Conservation (phyloP, 129 eudicot species). For the Logfia minima region DNA sequence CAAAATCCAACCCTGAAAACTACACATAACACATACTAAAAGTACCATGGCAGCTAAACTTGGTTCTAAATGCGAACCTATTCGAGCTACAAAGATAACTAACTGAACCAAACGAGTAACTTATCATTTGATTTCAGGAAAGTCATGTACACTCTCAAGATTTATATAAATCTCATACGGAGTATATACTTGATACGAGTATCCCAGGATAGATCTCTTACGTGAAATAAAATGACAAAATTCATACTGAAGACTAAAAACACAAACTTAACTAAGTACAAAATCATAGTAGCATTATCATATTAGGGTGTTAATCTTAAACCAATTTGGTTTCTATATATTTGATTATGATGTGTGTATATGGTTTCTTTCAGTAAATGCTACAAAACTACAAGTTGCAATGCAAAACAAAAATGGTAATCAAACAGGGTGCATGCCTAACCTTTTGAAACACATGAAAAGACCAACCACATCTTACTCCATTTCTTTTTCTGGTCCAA, state of each 20-base stretch:
- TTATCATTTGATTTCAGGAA: neutral
- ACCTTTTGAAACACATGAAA: slow-evolving; percentile 28
- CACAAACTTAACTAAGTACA: neutral
- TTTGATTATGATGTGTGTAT: slow-evolving; percentile 5
- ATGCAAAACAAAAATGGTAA: slow-evolving; percentile 26
- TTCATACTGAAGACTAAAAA: neutral
- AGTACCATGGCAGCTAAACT: neutral
- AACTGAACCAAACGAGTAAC: neutral
- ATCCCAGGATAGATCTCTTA: neutral
- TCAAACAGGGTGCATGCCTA: slow-evolving; percentile 27
- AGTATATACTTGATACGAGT: neutral
- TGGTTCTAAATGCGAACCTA: neutral
- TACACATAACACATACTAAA: neutral
- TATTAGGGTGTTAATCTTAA: slow-evolving; percentile 11
- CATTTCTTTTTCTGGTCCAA: slow-evolving; percentile 61
- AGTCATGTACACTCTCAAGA: neutral
- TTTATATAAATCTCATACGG: too few species aligned
- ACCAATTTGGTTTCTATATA: slow-evolving; percentile 30
- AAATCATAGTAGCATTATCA: neutral
- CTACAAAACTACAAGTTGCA: slow-evolving; percentile 22
- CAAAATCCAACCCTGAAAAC: neutral
- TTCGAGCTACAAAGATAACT: neutral
- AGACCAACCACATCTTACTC: slow-evolving; percentile 36
- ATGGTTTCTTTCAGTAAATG: neutral
- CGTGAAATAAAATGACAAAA: neutral